Base-by-base conservation (phyloP, 768 basidiomycete species). In the Podaxis sp. region DNA sequence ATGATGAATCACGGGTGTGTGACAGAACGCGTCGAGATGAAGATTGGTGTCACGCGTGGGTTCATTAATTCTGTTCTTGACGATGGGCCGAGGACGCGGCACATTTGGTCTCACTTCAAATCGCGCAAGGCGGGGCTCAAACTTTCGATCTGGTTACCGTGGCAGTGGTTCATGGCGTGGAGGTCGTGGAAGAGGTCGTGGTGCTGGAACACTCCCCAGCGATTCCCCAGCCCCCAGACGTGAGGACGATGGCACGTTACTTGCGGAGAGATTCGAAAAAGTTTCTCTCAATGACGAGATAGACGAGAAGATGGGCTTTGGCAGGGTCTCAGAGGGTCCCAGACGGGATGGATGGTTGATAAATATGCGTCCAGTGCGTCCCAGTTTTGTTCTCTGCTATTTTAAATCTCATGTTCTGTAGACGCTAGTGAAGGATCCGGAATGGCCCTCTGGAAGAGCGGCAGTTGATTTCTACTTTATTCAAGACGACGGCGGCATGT, bases 381-480 rank as follows among this genome's bases (percentile, higher is more conserved):
- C 30, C 2, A 48, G 8, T 46, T 8, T 56, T 61, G 42, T 46
- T 19, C 30, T 59, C 52, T 38, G 48, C 26, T 24, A 24, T 3
- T 36, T 56, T n/a, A 36, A 48, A 5, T 24, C 17, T 26, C 24
- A 61, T 42, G 24, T 4, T 53, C 19, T 26, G 9, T 67, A 97
- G 90, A 97, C 95, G 1, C 76, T 96, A 8, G 75, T 97, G 15
- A 92, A 93, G 73, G 95, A 96, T 69, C 77, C 94, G 5, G 89
- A 92, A 48, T 89, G 88, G 80, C 85, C 92, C 4, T 85, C 85
- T 8, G 97, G 96, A 19, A 87, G 86, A 68, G 89, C 94, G 2
- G 97, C 90, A 6, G 96, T 99, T 12, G 95, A 99, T 68, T 96
- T 87, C 68, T 99, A 96, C 73, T 99, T 99, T 70, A 94, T 99